phyloP scores from a whole-genome alignment of 2,329 filamentous ascomycete species.

The Ophiostoma quercus region DNA sequence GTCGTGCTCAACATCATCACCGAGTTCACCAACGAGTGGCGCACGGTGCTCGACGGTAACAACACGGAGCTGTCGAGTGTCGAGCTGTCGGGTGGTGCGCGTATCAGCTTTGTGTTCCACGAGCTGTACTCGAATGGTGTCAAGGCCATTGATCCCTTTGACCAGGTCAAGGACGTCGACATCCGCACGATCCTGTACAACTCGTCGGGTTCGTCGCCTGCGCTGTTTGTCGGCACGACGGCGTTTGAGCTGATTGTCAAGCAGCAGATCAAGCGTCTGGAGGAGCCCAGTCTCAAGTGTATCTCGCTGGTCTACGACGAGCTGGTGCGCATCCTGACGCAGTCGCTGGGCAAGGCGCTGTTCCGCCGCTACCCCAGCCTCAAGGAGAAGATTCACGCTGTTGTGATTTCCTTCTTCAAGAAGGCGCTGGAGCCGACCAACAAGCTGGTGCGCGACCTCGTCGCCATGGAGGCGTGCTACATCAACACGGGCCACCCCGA shows the following conservation, averaged over 20 bases:
- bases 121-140: slow-evolving; percentile 96
- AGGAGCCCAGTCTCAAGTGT: slow-evolving; percentile 96
- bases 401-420: slow-evolving; percentile 94
- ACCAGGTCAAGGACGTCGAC: slow-evolving; percentile 93
- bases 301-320: slow-evolving; percentile 97
- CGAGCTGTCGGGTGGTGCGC: slow-evolving; percentile 90
- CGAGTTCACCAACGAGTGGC: slow-evolving; percentile 96
- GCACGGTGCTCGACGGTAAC: slow-evolving; percentile 91
- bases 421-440: slow-evolving; percentile 98
- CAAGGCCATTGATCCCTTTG: slow-evolving; percentile 96
- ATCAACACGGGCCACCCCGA: slow-evolving; percentile 98
- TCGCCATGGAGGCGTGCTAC: slow-evolving; percentile 93
- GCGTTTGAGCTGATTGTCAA: slow-evolving; percentile 99
- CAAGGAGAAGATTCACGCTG: slow-evolving; percentile 93
- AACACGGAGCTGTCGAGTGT: slow-evolving; percentile 92
- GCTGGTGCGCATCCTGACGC: slow-evolving; percentile 86
- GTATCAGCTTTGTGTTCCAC: slow-evolving; percentile 99
- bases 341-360: slow-evolving; percentile 79
- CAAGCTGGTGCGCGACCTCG: slow-evolving; percentile 89
- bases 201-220: slow-evolving; percentile 95
- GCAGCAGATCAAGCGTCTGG: slow-evolving; percentile 93
- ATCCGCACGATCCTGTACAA: slow-evolving; percentile 97
- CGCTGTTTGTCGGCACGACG: slow-evolving; percentile 92
- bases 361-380: slow-evolving; percentile 90
- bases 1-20: slow-evolving; percentile 98